These are phyloP conservation scores for Melocanna baccifera DNA, from an alignment of 176 grass and related monocot species.

Conservation along the genomic window DNA sequence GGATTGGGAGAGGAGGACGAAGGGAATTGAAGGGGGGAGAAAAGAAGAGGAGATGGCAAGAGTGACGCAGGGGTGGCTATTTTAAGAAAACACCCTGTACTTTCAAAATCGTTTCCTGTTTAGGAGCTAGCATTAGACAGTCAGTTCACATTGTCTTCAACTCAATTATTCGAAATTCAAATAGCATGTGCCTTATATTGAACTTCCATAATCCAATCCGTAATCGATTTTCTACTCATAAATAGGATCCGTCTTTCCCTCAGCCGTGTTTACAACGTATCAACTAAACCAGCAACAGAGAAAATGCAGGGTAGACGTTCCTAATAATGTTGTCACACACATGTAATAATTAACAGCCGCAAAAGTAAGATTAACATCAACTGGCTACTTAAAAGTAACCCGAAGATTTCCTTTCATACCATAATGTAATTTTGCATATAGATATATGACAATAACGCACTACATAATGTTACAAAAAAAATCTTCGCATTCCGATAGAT, in stretches of 20 bases:
- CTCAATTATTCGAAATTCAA: constrained; percentile 16
- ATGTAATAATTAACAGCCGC: no score
- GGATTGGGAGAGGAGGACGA: neutral
- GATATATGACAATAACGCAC: neutral
- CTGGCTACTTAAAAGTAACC: neutral
- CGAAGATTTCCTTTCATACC: neutral
- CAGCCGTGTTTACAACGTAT: neutral
- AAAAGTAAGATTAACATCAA: neutral
- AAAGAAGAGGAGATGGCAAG: neutral
- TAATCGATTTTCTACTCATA: neutral
- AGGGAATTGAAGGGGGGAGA: neutral
- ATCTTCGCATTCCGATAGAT: neutral
- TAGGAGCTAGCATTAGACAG: neutral
- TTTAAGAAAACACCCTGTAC: no score
- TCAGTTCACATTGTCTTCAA: neutral
- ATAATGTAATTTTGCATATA: neutral
- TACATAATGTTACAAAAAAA: neutral
- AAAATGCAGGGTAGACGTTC: neutral
- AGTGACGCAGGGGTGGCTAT: no score
- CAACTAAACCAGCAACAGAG: neutral
- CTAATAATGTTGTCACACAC: no score
- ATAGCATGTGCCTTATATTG: neutral
- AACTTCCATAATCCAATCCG: neutral
- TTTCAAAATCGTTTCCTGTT: no score
- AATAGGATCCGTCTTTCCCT: neutral